These are phyloP conservation scores for Gynochthodes officinalis DNA, from an alignment of 257 asterid species.

Conservation along the genomic window DNA sequence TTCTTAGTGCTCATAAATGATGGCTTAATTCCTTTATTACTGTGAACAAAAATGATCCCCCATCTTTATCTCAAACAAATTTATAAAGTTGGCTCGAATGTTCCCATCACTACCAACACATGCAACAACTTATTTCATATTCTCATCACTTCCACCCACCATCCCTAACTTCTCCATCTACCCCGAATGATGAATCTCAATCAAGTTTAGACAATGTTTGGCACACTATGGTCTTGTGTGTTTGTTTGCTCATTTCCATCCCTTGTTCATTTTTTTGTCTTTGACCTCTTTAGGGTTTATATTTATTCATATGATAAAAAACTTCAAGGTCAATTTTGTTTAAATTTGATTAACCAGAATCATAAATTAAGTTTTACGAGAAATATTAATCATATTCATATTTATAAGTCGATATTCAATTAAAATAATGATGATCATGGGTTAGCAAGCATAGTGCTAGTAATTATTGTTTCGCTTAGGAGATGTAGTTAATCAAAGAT, in stretches of 20 bases:
- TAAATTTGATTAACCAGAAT: background rate
- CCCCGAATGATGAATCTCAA: background rate
- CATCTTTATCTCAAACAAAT: constrained; percentile 5
- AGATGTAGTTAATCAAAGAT: background rate
- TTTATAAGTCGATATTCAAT: too few relatives aligned
- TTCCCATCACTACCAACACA: constrained; percentile 11
- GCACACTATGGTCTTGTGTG: background rate
- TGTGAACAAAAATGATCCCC: background rate
- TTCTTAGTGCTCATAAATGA: background rate
- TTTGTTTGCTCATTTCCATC: background rate
- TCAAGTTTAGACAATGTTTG: background rate
- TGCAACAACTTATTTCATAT: background rate
- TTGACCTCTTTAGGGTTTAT: background rate
- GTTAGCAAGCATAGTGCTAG: background rate
- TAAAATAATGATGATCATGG: background rate
- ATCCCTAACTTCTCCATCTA: background rate
- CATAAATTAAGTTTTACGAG: background rate
- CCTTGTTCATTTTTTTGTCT: background rate
- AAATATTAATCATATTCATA: too few relatives aligned
- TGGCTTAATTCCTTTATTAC: background rate
- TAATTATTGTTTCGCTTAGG: background rate
- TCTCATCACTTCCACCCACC: background rate
- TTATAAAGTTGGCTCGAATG: constrained; percentile 13
- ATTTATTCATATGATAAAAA: too few relatives aligned
- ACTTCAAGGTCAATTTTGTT: background rate